Evolutionary conservation across 257 asterid species (phyloP).

Genomic region (Przewalskia tangutica): DNA sequence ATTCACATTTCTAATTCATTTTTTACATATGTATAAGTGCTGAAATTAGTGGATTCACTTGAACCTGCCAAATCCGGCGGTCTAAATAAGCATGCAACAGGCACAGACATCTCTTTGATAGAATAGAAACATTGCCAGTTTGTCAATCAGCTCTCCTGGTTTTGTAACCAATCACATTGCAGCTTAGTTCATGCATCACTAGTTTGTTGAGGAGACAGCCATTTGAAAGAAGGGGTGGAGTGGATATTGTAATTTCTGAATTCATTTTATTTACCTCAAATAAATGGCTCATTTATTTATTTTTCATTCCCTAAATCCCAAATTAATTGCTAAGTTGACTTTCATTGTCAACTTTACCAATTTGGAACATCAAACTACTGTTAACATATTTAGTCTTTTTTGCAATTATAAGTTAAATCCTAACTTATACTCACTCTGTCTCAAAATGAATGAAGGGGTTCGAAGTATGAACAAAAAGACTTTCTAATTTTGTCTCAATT

Average conservation of each 20-base stretch:
- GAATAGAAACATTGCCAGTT: background rate
- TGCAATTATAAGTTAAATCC: background rate
- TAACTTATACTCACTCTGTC: background rate
- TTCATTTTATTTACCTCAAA: background rate
- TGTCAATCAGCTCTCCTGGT: background rate
- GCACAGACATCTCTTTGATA: background rate
- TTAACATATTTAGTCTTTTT: background rate
- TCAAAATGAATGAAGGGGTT: background rate
- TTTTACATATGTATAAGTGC: background rate
- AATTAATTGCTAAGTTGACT: background rate
- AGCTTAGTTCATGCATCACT: background rate
- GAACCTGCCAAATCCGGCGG: background rate
- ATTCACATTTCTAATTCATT: background rate
- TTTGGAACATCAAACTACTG: background rate
- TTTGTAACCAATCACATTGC: background rate
- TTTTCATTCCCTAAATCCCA: background rate
- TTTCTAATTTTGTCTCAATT: background rate
- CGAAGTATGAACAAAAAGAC: background rate
- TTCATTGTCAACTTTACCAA: background rate
- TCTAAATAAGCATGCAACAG: background rate
- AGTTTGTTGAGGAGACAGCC: background rate
- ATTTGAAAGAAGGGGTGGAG: background rate
- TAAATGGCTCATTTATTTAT: background rate
- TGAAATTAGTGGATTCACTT: background rate
- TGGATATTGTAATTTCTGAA: background rate